phyloP scores from a whole-genome alignment of 2,329 filamentous ascomycete species.

The Neonectria magnoliae region DNA sequence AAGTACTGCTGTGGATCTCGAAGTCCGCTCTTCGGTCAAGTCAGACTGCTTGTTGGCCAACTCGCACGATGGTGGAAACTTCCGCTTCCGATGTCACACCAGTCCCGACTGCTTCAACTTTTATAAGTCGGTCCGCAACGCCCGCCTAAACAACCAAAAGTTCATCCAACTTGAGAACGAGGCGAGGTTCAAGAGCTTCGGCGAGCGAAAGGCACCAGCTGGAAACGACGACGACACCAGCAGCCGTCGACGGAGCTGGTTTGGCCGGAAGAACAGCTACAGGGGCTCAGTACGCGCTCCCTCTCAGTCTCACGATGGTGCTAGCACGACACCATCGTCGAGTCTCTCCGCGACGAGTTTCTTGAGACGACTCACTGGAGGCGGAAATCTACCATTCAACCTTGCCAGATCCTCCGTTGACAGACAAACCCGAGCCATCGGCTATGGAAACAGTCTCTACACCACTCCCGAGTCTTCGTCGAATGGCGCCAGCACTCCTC shows the following conservation, averaged over 20 bases:
- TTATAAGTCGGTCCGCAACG: constrained; percentile 87
- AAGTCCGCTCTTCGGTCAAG: constrained; percentile 87
- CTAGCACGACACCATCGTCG: constrained; percentile 70
- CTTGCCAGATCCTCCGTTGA: constrained; percentile 82
- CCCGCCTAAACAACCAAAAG: constrained; percentile 91
- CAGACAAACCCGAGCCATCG: constrained; percentile 60
- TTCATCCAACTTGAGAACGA: constrained; percentile 77
- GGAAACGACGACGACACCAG: constrained; percentile 58
- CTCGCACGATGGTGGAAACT: constrained; percentile 73
- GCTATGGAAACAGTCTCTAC: constrained; percentile 68
- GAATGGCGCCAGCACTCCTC: constrained; percentile 58
- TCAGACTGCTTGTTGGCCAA: constrained; percentile 73
- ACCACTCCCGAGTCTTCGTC: constrained; percentile 68
- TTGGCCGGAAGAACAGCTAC: constrained; percentile 73
- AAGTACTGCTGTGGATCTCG: constrained; percentile 92
- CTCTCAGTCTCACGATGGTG: constrained; percentile 76
- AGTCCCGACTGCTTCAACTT: constrained; percentile 81
- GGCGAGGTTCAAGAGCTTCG: constrained; percentile 78
- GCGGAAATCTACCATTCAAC: constrained; percentile 79
- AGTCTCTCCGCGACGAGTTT: constrained; percentile 80
- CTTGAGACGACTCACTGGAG: constrained; percentile 78
- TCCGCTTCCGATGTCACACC: constrained; percentile 87
- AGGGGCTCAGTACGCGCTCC: constrained; percentile 70
- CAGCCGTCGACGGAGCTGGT: constrained; percentile 64
- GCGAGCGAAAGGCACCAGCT: constrained; percentile 61